Percentiles rank a stretch among this genome's conserved stretches.
Conservation (phyloP, 768 basidiomycete species). For the Lactarius sanguifluus region DNA sequence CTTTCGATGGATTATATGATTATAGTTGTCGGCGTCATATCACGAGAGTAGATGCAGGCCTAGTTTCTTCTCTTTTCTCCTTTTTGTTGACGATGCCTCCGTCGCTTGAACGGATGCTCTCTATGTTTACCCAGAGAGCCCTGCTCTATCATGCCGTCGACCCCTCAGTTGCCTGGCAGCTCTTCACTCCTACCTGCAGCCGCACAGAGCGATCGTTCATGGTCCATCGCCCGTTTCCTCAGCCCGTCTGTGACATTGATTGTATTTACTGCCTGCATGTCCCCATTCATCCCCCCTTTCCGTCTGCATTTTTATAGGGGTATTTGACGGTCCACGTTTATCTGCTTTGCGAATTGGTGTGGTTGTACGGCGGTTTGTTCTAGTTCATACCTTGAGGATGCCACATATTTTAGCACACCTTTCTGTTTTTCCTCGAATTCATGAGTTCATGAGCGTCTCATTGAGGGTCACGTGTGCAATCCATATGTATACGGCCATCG, state of each 20-base stretch:
- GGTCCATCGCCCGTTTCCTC: conserved; percentile 9
- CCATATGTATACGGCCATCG: conserved; percentile 22
- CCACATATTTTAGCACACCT: conserved; percentile 19
- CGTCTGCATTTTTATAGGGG: conserved; percentile 28
- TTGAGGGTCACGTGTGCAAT: conserved; percentile 17
- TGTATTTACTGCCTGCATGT: conserved; percentile 19
- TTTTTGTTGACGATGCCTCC: conserved; percentile 7
- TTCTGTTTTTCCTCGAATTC: not conserved
- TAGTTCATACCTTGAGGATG: conserved; percentile 26
- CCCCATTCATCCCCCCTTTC: conserved; percentile 18
- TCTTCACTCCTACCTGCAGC: conserved; percentile 3
- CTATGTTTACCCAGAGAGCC: not conserved
- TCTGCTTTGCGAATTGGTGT: conserved; percentile 25
- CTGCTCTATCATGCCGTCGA: conserved; percentile 1
- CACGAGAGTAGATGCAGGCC: conserved; percentile 17
- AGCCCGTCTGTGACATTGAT: conserved; percentile 16
- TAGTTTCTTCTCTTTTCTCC: not conserved
- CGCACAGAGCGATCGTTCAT: not conserved
- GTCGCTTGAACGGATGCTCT: not conserved
- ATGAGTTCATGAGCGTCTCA: not conserved
- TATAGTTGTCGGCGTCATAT: conserved; percentile 24
- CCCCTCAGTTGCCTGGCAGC: not conserved
- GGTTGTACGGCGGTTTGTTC: conserved; percentile 14
- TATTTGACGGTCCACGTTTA: conserved; percentile 24
- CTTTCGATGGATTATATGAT: conserved; percentile 26